Conservation (phyloP, 2,329 filamentous ascomycete species). For the Fusarium austroafricanum region DNA sequence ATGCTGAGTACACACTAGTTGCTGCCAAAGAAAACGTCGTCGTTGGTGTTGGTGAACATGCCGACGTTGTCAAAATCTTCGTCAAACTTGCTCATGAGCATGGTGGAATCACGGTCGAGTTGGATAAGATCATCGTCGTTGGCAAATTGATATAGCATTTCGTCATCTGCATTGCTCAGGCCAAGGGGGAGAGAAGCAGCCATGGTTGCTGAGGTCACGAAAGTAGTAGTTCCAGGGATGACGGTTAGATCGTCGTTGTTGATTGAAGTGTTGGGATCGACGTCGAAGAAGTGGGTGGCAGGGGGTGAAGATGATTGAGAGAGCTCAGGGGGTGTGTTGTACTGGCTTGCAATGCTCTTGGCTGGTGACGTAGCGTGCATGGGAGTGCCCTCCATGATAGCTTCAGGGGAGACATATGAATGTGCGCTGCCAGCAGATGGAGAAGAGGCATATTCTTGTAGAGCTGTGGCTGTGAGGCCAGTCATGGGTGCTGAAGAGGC, state of each 20-base stretch:
- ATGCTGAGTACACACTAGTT: slow-evolving; percentile 36
- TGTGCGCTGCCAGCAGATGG: slow-evolving; percentile 54
- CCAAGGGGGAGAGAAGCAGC: slow-evolving; percentile 49
- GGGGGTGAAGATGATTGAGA: slow-evolving; percentile 71
- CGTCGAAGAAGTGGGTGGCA: slow-evolving; percentile 60
- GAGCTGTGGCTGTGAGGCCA: slow-evolving; percentile 48
- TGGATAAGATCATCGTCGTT: slow-evolving; percentile 57
- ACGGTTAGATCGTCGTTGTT: slow-evolving; percentile 48
- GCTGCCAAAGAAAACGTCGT: slow-evolving; percentile 65
- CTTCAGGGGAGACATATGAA: slow-evolving; percentile 61
- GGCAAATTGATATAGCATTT: slow-evolving; percentile 58
- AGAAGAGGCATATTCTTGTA: slow-evolving; percentile 52
- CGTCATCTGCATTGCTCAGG: slow-evolving; percentile 57
- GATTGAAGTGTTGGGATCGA: slow-evolving; percentile 54
- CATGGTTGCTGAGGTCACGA: slow-evolving; percentile 50
- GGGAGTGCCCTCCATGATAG: slow-evolving; percentile 53
- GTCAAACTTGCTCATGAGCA: slow-evolving; percentile 65
- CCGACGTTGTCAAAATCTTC: slow-evolving; percentile 64
- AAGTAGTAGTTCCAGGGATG: slow-evolving; percentile 48
- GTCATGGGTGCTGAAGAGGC: slow-evolving; percentile 62
- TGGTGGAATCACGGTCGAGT: slow-evolving; percentile 59
- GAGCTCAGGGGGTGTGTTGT: slow-evolving; percentile 69
- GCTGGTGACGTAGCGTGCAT: slow-evolving; percentile 60
- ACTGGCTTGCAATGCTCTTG: slow-evolving; percentile 63
- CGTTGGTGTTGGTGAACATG: slow-evolving; percentile 63